Base-by-base conservation (phyloP, 805 yeast genomes). In the Saccharomyces eubayanus region DNA sequence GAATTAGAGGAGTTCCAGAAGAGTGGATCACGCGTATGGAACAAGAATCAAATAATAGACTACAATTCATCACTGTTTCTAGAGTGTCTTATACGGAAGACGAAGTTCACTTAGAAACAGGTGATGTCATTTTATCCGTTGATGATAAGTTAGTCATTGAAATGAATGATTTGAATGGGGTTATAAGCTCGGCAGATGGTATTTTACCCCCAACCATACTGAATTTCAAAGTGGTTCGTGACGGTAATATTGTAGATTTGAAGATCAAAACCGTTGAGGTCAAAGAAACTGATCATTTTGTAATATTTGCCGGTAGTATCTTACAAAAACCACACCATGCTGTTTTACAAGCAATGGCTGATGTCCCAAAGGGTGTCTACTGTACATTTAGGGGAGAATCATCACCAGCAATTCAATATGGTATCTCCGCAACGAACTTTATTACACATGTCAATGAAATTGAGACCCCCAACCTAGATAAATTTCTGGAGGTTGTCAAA, bases 261-360 rank as follows among this genome's bases (percentile, higher is more conserved):
- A 69, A 66, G 20, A 89, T 87, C 9, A 83, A 86, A 10, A 83
- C 95, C 3, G 78, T 81, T 2, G 78, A 80, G 21, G 77, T 90
- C 3, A 73, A 76, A 29, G 76, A 77, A 43, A 89, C 96, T 1
- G 78, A 80, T 41, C 83, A 84, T 53, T 73, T 89, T 43, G 84
- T 87, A 8, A 75, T 79, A 49, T 91, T 96, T 94, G 81, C 90
- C 51, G 97, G 97, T 24, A 84, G 90, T 43, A 72, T 85, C 5
- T 69, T 91, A 31, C 97, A 91, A 65, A 78, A 82, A 41, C 96
- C 97, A n/a, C 97, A 89, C 68, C 95, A 87, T 64, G 92, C 94
- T 8, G 96, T 90, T 16, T 81, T 91, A 57, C 96, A 90, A 72
- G 82, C 87, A 41, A 84, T 87, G 79, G 80, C 81, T 51, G 76